phyloP scores from a whole-genome alignment of 257 asterid species.

The Hygrophila difformis region DNA sequence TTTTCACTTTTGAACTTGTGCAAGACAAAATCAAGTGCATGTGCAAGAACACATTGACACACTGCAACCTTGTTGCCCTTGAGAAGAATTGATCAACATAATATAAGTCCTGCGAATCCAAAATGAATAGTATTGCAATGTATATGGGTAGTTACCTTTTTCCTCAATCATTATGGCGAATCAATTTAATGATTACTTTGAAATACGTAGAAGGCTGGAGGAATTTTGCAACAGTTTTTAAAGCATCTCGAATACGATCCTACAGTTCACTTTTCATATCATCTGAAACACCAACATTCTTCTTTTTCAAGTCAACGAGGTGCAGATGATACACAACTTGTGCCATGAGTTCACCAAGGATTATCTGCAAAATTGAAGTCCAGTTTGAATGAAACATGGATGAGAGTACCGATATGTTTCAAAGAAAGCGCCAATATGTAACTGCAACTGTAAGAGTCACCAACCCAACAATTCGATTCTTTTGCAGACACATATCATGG shows the following conservation, averaged over 20 bases:
- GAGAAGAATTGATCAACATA: too few relatives aligned
- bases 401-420: too few relatives aligned
- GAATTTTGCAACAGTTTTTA: slow-evolving; percentile 43
- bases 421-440: too few relatives aligned
- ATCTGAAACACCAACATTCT: slow-evolving; percentile 38
- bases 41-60: too few relatives aligned
- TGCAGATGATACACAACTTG: slow-evolving; percentile 55
- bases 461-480: too few relatives aligned
- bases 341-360: slow-evolving; percentile 72
- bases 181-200: slow-evolving; percentile 48
- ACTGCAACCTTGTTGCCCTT: too few relatives aligned
- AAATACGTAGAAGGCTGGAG: slow-evolving; percentile 66
- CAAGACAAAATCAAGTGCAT: slow-evolving; percentile 15
- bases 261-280: slow-evolving; percentile 56
- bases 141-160: slow-evolving; percentile 46
- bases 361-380: slow-evolving; percentile 39
- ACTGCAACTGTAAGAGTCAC: too few relatives aligned
- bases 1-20: slow-evolving; percentile 44
- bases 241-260: slow-evolving; percentile 36
- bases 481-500: not conserved
- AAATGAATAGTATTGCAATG: slow-evolving; percentile 3
- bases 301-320: slow-evolving; percentile 41
- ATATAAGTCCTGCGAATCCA: too few relatives aligned
- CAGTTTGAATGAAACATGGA: slow-evolving; percentile 8
- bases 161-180: slow-evolving; percentile 47